Base-by-base conservation (phyloP, 1,284 basidiomycete species). In the Cutaneotrichosporon curvatum region DNA sequence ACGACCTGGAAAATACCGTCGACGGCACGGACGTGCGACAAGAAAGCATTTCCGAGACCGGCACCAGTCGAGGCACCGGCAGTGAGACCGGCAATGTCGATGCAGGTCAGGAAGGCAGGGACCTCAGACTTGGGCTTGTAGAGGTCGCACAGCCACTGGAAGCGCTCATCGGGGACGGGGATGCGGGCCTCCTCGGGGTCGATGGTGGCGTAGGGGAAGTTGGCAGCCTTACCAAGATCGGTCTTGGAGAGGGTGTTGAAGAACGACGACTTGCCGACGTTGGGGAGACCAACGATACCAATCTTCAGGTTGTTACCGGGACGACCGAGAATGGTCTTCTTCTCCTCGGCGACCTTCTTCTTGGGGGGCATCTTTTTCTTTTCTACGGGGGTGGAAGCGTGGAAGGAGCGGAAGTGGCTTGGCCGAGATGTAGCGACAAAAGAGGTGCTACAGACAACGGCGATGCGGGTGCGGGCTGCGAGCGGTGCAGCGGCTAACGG, bases 1-100 rank as follows among this genome's bases (percentile, higher is more conserved):
- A 98, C 84, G 55, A 97, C 84, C 73, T 98, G 95, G 79, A 98
- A 98, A 70, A 99, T 99, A 67, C 95, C 95, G 69, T 99, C 95
- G 55, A 98, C 95, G 20, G 94, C 87, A 51, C 95, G 85, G 41
- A 99, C 94, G 72, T 98, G 90, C 28, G 89, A 91, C 73, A 99
- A 76, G 79, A 99, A 99, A 36, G 90, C 84, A 70, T 99, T 99
- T 39, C 95, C 95, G 40, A 99, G 82, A 71, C 95, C 95, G 45
- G 89, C 95, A 66, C 95, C 95, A 32, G 94, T 97, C 12, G 92
- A 96, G 2, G 95, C 95, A 59, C 95, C 87, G 43, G 88, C 87
- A 33, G 94, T 97, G 43, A 99, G 77, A 73, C 95, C 95, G 58
- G 95, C 95, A 65, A 99, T 99, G 74, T 99, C 95, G 71, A 98